Evolutionary conservation across 257 asterid species (phyloP), one percentile per base, ranked within the genome.

Genomic region (Penstemon barbatus): DNA sequence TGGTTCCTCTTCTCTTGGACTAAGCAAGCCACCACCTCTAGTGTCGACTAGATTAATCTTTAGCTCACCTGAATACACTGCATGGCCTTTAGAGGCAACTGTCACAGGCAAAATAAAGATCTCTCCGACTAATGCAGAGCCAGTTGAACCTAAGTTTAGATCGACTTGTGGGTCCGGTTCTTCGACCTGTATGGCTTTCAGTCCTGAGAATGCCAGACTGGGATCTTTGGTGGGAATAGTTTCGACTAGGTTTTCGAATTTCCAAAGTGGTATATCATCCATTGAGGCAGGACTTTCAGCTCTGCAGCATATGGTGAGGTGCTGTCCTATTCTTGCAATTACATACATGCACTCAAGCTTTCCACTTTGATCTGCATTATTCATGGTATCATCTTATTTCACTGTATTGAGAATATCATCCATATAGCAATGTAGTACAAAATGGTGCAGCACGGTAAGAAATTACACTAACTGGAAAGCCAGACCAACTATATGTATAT

Each of bases 81-180:
- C 81, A 60, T 94, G 97, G 60, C 97, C 97, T 85, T 81, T 91
- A 13, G 97, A 94, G 72, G 89, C 72, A 80, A 94, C 78, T 54
- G 82, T 83, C 72, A 94, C 97, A 5, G 97, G 99, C 73, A 94
- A 82, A 75, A 84, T 71, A 78, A 89, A 94, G 78, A 71, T 78
- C 79, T 91, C 99, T 64, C 99, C 97, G 40, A 94, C 96, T 72
- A 94, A 82, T 25, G 97, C 99, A 66, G 97, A 91, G 75, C 99
- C 96, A 18, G 82, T 74, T 58, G 93, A 87, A 75, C 77, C 87
- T 74, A 94, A 82, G 71, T 71, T 77, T 59, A 94, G 85, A 81
- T 94, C 99, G 52, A 94, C 96, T 81, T 87, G 97, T 18, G 99
- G 99, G 62, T 94, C 97, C 13, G 97, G 96, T 78, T 94, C 99